These are phyloP conservation scores for Neurospora pannonica DNA, from an alignment of 495 filamentous ascomycete species.

Conservation along the genomic window DNA sequence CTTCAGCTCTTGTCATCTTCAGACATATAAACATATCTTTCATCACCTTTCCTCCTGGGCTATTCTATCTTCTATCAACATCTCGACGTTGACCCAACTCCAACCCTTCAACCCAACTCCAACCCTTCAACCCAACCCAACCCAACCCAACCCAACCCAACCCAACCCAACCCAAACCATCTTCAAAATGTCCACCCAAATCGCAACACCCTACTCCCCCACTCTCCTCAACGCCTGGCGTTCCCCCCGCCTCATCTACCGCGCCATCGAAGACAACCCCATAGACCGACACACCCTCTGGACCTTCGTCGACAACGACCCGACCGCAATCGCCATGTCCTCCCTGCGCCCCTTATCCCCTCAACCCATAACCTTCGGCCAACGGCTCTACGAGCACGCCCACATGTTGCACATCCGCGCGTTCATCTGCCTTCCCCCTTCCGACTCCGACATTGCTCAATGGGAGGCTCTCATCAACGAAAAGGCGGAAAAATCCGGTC, in stretches of 20 bases:
- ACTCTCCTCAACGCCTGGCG: conserved; percentile 14
- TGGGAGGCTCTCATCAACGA: background rate
- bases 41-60: background rate
- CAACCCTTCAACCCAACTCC: background rate
- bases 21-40: background rate
- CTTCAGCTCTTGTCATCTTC: background rate
- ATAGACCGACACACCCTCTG: conserved; percentile 23
- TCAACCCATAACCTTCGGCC: conserved; percentile 6
- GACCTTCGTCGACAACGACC: conserved; percentile 15
- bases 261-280: conserved; percentile 22
- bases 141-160: background rate
- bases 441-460: background rate
- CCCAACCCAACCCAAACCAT: background rate
- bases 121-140: background rate
- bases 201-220: background rate
- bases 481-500: background rate
- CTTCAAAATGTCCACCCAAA: background rate
- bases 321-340: conserved; percentile 13
- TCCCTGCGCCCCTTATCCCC: conserved; percentile 17
- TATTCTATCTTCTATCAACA: background rate
- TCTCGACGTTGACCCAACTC: background rate
- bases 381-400: conserved; percentile 11
- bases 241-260: conserved; percentile 27
- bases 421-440: conserved; percentile 29
- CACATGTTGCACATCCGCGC: conserved; percentile 28